Percentiles rank a stretch among this genome's conserved stretches.
Evolutionary conservation across 2,329 filamentous ascomycete species (phyloP).

Genomic region (Talaromyces albobiverticillius): DNA sequence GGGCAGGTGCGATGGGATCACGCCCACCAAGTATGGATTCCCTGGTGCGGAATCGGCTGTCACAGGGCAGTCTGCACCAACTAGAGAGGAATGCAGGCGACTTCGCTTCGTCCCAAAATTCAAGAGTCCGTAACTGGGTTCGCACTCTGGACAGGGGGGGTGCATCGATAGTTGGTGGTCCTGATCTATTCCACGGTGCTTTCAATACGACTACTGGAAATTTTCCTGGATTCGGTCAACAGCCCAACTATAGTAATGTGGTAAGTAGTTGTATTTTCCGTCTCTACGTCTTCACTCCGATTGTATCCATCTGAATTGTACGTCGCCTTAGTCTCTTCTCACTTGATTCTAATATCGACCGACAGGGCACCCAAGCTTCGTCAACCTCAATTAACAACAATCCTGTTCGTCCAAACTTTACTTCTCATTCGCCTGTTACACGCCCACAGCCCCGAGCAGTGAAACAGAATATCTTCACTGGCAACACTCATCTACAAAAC

Average conservation of each 20-base stretch:
- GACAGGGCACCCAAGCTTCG: not conserved
- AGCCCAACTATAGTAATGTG: not conserved
- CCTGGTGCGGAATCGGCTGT: not conserved
- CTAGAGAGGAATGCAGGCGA: conserved; percentile 2
- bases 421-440: not conserved
- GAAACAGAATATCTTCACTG: not conserved
- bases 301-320: not conserved
- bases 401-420: not conserved
- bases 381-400: not conserved
- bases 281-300: not conserved
- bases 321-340: not conserved
- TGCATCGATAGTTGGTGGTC: too few relatives aligned
- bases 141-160: too few relatives aligned
- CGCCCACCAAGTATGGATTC: not conserved
- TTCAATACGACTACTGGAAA: not conserved
- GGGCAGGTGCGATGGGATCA: conserved; percentile 1
- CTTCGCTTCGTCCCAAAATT: not conserved
- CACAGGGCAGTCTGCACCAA: conserved; percentile 6
- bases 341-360: not conserved
- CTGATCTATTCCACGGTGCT: not conserved
- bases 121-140: conserved; percentile 6
- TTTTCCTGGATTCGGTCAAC: not conserved
- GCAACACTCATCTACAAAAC: not conserved
- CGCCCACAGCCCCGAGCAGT: not conserved
- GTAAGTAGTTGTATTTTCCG: not conserved